phyloP scores from a whole-genome alignment of 805 yeast species.

The Wickerhamiella musiphila region DNA sequence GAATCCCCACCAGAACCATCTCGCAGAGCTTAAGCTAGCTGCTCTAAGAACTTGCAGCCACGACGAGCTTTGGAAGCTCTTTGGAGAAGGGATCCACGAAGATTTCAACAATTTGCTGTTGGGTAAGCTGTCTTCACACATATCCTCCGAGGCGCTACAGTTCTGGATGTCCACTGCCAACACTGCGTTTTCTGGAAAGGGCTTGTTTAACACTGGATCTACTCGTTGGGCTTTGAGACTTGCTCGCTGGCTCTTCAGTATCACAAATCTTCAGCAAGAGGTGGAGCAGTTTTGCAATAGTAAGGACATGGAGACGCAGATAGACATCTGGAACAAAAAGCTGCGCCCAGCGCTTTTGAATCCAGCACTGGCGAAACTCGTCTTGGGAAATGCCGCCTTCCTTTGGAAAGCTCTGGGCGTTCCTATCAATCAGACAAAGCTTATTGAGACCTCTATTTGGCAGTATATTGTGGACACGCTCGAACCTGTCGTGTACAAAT shows the following conservation, averaged over 20 bases:
- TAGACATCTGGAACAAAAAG: slow-evolving; percentile 39
- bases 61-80: slow-evolving; percentile 53
- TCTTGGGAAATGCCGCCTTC: slow-evolving; percentile 71
- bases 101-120: slow-evolving; percentile 36
- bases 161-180: slow-evolving; percentile 57
- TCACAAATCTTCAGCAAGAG: slow-evolving; percentile 28
- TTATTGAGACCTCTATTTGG: slow-evolving; percentile 59
- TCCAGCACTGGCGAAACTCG: slow-evolving; percentile 44
- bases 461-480: slow-evolving; percentile 61
- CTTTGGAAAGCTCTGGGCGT: slow-evolving; percentile 85
- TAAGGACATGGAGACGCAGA: slow-evolving; percentile 44
- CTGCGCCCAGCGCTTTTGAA: slow-evolving; percentile 57
- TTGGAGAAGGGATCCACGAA: slow-evolving; percentile 55
- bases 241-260: slow-evolving; percentile 40
- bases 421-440: slow-evolving; percentile 64
- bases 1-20: slow-evolving; percentile 69
- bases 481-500: slow-evolving; percentile 52
- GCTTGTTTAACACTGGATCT: slow-evolving; percentile 60
- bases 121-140: slow-evolving; percentile 41
- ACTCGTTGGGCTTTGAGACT: slow-evolving; percentile 73
- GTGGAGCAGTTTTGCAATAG: slow-evolving; percentile 41
- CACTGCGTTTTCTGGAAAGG: slow-evolving; percentile 42
- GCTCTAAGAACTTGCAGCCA: slow-evolving; percentile 39
- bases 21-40: slow-evolving; percentile 63
- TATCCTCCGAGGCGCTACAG: slow-evolving; percentile 68